Percentiles rank a stretch among this genome's conserved stretches.
These are phyloP conservation scores for Fusarium decemcellulare DNA, from an alignment of 2,329 filamentous ascomycete species.

Conservation along the genomic window DNA sequence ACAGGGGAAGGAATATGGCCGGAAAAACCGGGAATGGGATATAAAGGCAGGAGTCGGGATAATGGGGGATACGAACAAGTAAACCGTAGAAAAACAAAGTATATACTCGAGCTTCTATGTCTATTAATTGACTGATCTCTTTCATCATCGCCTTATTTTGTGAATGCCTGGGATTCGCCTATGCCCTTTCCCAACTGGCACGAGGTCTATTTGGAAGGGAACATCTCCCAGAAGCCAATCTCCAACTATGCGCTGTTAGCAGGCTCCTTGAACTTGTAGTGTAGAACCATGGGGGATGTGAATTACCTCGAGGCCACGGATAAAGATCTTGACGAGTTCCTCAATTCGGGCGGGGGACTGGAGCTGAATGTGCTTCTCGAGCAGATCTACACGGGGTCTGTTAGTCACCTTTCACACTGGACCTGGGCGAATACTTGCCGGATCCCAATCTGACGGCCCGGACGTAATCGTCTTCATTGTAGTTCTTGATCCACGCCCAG, in stretches of 20 bases:
- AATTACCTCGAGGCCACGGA: slow-evolving; percentile 85
- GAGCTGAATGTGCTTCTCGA: slow-evolving; percentile 81
- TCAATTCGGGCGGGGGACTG: slow-evolving; percentile 84
- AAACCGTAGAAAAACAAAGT: slow-evolving; percentile 24
- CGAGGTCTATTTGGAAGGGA: slow-evolving; percentile 52
- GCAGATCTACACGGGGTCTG: slow-evolving; percentile 66
- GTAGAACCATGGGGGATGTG: neutral
- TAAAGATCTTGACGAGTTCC: slow-evolving; percentile 86
- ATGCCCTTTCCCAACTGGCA: neutral
- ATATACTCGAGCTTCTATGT: slow-evolving; percentile 40
- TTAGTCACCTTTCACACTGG: neutral
- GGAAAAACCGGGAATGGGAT: slow-evolving; percentile 20
- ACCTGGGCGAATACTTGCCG: slow-evolving; percentile 62
- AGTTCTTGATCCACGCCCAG: slow-evolving; percentile 94
- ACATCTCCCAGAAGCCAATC: slow-evolving; percentile 70
- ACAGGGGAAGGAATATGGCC: slow-evolving; percentile 25
- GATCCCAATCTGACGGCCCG: slow-evolving; percentile 79
- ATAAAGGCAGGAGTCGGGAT: slow-evolving; percentile 13
- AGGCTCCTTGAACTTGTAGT: neutral
- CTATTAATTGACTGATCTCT: slow-evolving; percentile 29
- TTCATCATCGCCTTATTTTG: neutral
- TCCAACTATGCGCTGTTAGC: slow-evolving; percentile 59
- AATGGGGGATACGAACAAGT: neutral
- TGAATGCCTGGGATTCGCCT: neutral
- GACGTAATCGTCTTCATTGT: slow-evolving; percentile 84